Evolutionary conservation across 2,329 filamentous ascomycete genomes (phyloP).

Genomic region (Phaeosphaeria sp.): DNA sequence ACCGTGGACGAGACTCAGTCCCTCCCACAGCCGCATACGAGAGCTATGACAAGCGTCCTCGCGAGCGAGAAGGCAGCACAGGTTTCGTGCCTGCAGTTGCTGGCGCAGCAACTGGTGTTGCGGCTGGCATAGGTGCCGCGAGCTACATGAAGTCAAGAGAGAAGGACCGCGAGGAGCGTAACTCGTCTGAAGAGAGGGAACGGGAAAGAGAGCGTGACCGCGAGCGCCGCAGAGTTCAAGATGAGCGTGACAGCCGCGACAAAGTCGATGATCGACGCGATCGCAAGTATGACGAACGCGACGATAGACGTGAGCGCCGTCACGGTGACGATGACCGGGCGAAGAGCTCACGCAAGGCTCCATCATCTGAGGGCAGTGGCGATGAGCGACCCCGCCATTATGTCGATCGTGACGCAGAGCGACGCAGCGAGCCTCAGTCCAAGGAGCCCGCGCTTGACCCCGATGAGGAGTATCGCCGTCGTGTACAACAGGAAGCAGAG

Average conservation of each 20-base stretch:
- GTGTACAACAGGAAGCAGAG: constrained; percentile 54
- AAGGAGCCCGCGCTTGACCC: constrained; percentile 49
- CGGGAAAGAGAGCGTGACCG: constrained; percentile 51
- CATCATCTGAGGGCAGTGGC: constrained; percentile 43
- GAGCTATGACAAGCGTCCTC: constrained; percentile 40
- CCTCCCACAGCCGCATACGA: constrained; percentile 16
- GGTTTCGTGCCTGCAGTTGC: constrained; percentile 33
- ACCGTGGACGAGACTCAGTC: constrained; percentile 29
- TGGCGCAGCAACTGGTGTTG: constrained; percentile 38
- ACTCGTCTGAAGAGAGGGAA: constrained; percentile 30
- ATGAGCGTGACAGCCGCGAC: constrained; percentile 38
- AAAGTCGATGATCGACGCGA: constrained; percentile 37
- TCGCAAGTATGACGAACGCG: constrained; percentile 20
- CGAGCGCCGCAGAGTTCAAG: constrained; percentile 40
- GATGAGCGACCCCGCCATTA: constrained; percentile 47
- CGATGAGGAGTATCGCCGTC: constrained; percentile 59
- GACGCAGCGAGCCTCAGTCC: constrained; percentile 38
- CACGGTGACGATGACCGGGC: constrained; percentile 42
- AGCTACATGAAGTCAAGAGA: constrained; percentile 40
- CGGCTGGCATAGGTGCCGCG: constrained; percentile 38
- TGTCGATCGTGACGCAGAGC: constrained; percentile 43
- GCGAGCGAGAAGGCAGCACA: constrained; percentile 36
- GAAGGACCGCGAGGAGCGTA: constrained; percentile 39
- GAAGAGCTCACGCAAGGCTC: constrained; percentile 29
- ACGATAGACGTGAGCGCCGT: constrained; percentile 35